Evolutionary conservation across 805 yeast genomes (phyloP), one percentile per base, ranked within the genome.

Genomic region (Saitoella complicata): DNA sequence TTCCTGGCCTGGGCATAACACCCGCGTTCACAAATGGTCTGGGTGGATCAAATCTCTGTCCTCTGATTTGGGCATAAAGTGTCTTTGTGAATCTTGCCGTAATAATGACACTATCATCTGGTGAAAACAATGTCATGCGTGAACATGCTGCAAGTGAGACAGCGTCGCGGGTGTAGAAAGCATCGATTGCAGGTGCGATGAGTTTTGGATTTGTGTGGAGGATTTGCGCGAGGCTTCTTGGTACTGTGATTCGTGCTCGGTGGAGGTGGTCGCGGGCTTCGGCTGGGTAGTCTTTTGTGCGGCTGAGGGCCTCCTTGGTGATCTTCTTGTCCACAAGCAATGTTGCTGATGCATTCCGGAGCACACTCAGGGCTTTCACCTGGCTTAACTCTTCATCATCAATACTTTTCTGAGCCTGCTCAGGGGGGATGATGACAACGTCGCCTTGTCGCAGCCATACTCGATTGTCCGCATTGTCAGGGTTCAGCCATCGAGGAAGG

Each of bases 401-500:
- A 10, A 13, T 12, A 6, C 35, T 11, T 3, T 37, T 38, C n/a
- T 36, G 37, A 29, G 38, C 43, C 7, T 9, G 39, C 40, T 11
- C 30, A 7, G 43, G 43, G 4, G 55, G 51, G 29, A 55, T 48
- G 21, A 56, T 48, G 30, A 34, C 11, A 4, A 54, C 41, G 9
- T 39, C 39, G 21, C 58, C 59, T n/a, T 50, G 30, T 30, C 39
- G 35, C 13, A 56, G 45, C 58, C 56, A 56, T 11, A 55, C 53
- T 53, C 82, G 59, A 53, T 76, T 74, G 10, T 59, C 53, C 0
- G 78, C 67, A 43, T 59, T 64, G 12, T 59, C 64, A 1, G 75
- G 75, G 5, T 59, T 63, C 7, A 71, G 52, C 71, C 76, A 71
- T 5, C 60, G 60, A 0, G 77, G 76, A 1, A 75, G 46, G 1